Percentiles rank a stretch among this genome's conserved stretches.
Evolutionary conservation across 805 yeast species (phyloP).

Genomic region (Schwanniomyces sp.): DNA sequence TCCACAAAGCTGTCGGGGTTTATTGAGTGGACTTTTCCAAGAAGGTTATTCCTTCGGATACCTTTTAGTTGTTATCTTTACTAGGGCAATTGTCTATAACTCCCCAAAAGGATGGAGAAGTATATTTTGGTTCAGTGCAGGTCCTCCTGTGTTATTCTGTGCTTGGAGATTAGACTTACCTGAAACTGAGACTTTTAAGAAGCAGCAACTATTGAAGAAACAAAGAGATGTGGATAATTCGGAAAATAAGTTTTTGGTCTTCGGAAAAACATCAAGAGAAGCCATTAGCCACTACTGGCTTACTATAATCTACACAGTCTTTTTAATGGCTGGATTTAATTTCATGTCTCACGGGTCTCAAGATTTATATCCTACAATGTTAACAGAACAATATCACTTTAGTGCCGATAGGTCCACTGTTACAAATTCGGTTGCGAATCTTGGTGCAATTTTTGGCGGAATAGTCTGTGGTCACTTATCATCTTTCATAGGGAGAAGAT

Average conservation of each 20-base stretch:
- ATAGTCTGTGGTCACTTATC: constrained; percentile 45
- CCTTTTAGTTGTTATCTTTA: constrained; percentile 61
- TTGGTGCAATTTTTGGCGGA: constrained; percentile 44
- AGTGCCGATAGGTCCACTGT: constrained; percentile 34
- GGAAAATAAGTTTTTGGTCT: constrained; percentile 8
- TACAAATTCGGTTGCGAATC: constrained; percentile 39
- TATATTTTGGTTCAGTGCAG: constrained; percentile 70
- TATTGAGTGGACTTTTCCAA: constrained; percentile 69
- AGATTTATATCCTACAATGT: constrained; percentile 56
- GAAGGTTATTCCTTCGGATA: constrained; percentile 80
- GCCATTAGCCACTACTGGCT: constrained; percentile 56
- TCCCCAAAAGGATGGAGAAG: constrained; percentile 61
- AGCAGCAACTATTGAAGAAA: constrained; percentile 22
- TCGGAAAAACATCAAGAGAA: constrained; percentile 24
- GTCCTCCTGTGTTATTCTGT: constrained; percentile 40
- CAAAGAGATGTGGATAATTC: constrained; percentile 6
- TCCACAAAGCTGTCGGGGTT: constrained; percentile 54
- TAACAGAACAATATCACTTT: constrained; percentile 32
- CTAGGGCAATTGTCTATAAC: constrained; percentile 57
- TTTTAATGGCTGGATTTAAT: constrained; percentile 66
- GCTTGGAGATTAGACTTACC: constrained; percentile 32
- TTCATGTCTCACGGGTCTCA: constrained; percentile 76
- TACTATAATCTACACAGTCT: constrained; percentile 52
- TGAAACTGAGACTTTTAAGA: constrained; percentile 52
- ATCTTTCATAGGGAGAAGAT: constrained; percentile 37